Evolutionary conservation across 108 stramenopile species (phyloP).

Genomic region (Conticribra guillardii): DNA sequence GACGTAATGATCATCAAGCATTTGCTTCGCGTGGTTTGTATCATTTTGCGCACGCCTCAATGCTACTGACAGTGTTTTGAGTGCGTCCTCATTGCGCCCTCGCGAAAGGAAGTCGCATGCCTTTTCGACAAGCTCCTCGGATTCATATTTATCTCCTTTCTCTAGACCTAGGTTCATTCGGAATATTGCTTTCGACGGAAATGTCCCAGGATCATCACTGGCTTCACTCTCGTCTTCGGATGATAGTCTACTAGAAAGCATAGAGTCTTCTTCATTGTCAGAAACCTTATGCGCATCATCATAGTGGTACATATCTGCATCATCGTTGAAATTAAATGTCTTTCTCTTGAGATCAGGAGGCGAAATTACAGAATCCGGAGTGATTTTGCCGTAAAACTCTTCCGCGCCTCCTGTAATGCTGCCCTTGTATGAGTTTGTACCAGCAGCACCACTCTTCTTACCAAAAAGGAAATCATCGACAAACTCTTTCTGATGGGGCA

Average conservation of each 20-base stretch:
- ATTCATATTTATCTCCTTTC: constrained; percentile 7
- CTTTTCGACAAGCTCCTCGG: constrained; percentile 26
- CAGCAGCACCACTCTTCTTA: constrained; percentile 6
- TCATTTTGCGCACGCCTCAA: constrained; percentile 18
- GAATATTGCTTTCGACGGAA: constrained; percentile 37
- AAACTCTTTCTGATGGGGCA: background rate
- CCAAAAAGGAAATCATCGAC: background rate
- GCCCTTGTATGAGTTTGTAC: too few species aligned
- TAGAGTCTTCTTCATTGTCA: constrained; percentile 12
- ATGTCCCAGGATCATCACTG: constrained; percentile 34
- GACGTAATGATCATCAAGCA: constrained; percentile 35
- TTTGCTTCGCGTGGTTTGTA: constrained; percentile 25
- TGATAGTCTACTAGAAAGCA: background rate
- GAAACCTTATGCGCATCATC: background rate
- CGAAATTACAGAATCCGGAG: constrained; percentile 23
- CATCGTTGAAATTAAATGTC: constrained; percentile 25
- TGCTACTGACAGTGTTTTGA: constrained; percentile 28
- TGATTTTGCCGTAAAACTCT: background rate
- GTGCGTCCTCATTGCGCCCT: constrained; percentile 43
- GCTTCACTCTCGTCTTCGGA: constrained; percentile 39
- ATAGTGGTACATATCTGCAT: background rate
- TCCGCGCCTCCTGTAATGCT: background rate
- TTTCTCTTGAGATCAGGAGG: constrained; percentile 33
- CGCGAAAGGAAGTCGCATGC: constrained; percentile 44
- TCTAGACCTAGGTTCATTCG: constrained; percentile 40